Evolutionary conservation across 441 rosid genomes (phyloP), one percentile per base, ranked within the genome.

Genomic region (Kokia cookei): DNA sequence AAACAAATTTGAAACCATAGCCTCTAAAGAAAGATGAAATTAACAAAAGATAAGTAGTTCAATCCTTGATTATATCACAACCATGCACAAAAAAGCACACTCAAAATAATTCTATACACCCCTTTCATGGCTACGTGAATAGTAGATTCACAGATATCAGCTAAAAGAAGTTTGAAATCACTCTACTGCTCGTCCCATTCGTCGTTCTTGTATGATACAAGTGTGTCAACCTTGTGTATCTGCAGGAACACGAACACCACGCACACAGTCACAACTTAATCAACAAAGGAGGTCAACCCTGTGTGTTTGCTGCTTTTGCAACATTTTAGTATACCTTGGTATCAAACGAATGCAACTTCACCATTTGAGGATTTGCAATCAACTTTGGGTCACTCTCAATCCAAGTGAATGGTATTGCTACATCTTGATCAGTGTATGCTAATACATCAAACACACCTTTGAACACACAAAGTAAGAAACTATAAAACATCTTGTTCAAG

Each of bases 211-310:
- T 93, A 95, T 0, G 99, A 93, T 67, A 95, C 99, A 35, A 93
- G 94, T 9, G 98, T 93, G 79, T 90, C 93, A n/a, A 95, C 98
- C 80, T 93, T 95, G 84, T 95, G 99, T 81, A 95, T 93, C 99
- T 95, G 93, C 83, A 84, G 15, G 51, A 40, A 29, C n/a, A n/a
- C n/a, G n/a, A n/a, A n/a, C 45, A 45, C 65, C 24, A 26, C 37
- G 47, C 22, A 68, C n/a, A n/a, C 45, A 32, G 37, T 45, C 15
- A 9, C 14, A 5, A 57, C 19, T 14, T 9, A 24, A 35, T 12
- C 13, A 63, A 29, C 13, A 1, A 13, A 53, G 32, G 11, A 26
- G 47, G 47, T 42, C 47, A 42, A 37, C 55, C 14, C 19, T 55
- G 24, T 54, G 19, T 3, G 37, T 29, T 43, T 8, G 3, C 9